Evolutionary conservation across 495 filamentous ascomycete species (phyloP).

Genomic region (Corynascus novoguineensis): DNA sequence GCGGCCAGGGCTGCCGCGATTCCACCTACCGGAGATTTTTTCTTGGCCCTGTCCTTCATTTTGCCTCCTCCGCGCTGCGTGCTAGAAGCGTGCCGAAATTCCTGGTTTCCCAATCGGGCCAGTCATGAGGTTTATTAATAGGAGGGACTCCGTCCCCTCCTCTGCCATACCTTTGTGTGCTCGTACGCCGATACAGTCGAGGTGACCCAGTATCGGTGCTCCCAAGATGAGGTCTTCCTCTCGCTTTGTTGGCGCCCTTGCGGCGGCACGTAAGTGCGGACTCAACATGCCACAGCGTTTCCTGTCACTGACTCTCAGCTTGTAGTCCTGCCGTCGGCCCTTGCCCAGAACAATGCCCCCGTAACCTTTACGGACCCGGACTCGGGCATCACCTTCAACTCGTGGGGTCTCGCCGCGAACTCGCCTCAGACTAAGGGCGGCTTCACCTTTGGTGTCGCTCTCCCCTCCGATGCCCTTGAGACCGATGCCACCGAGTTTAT

Average conservation of each 20-base stretch:
- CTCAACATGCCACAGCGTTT: neutral
- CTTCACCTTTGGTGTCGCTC: conserved; percentile 51
- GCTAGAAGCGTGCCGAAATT: conserved; percentile 1
- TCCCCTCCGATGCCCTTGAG: conserved; percentile 48
- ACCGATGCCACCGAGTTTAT: conserved; percentile 54
- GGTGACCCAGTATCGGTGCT: conserved; percentile 11
- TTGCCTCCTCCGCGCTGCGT: conserved; percentile 2
- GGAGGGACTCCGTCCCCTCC: conserved; percentile 8
- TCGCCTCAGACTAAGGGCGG: conserved; percentile 30
- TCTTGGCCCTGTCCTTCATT: conserved; percentile 5
- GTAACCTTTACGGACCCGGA: conserved; percentile 38
- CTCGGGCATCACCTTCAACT: conserved; percentile 45
- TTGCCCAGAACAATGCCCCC: conserved; percentile 24
- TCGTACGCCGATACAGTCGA: conserved; percentile 12
- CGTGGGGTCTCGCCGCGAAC: conserved; percentile 31
- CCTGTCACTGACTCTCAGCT: neutral
- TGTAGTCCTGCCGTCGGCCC: conserved; percentile 24
- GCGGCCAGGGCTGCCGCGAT: conserved; percentile 26
- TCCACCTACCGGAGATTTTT: conserved; percentile 22
- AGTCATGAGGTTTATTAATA: conserved; percentile 9
- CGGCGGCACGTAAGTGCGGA: conserved; percentile 26
- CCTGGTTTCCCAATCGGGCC: neutral
- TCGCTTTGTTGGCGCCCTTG: conserved; percentile 25
- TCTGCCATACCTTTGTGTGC: conserved; percentile 6
- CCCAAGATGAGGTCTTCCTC: conserved; percentile 27